Base-by-base conservation (phyloP, 2,329 filamentous ascomycete species). In the Periconia macrospinosa region DNA sequence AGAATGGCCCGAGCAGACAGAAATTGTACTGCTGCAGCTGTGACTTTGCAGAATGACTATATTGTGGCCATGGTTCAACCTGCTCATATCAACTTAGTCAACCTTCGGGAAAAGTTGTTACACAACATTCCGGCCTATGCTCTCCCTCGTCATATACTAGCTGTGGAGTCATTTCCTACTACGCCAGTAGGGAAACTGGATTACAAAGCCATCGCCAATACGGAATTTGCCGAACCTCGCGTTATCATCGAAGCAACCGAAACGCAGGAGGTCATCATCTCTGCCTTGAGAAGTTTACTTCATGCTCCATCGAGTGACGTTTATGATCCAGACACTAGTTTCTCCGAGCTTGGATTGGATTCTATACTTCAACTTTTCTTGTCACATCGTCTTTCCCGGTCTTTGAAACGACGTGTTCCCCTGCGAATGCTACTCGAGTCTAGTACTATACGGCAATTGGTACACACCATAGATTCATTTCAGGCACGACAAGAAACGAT, bases 161-260 rank as follows among this genome's bases (percentile, higher is more conserved):
- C 63, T 3, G 60, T 68, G 1, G 54, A 65, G 0, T 41, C 54
- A 15, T 65, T 75, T 17, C 73, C 72, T 9, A 61, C 61, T 52
- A 75, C 70, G 1, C 27, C 50, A 7, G 56, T 57, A 23, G 68
- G 69, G 2, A 75, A 75, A 51, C 44, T 72, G 0, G 69, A 75
- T 53, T 72, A 73, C 52, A 69, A 65, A 18, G 59, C 56, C 15
- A 58, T 74, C 30, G 58, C 41, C 17, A 50, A 40, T 6, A 3
- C 15, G 15, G 14, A 41, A 3, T 40, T 35, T 15, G 14, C 44
- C 19, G 37, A 20, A 27, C 17, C 42, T 35, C 42, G 30, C 9
- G 18, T 27, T 3, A 3, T 13, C 14, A 49, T 20, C 7, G 45
- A 41, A 14, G 18, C 41, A 13, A 42, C 20, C 17, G 33, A 37